Evolutionary conservation across 2,329 filamentous ascomycete species (phyloP), one percentile per base, ranked within the genome.

Genomic region (Rutstroemia sp.): DNA sequence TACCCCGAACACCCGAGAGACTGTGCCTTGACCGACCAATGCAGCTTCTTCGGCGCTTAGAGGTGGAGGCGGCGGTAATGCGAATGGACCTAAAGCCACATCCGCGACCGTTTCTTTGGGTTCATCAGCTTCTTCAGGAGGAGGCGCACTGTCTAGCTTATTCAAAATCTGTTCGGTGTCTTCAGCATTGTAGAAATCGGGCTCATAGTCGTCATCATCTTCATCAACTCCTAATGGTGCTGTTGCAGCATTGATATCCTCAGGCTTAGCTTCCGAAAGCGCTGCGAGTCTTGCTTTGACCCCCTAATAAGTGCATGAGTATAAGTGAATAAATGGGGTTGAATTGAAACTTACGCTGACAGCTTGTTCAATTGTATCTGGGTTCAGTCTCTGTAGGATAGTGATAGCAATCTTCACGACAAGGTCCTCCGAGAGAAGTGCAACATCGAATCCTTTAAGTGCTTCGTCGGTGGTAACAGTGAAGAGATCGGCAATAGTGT

Each of bases 141-240:
- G 74, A n/a, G 85, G 79, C 5, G 84, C 77, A 59, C 82, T 82
- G 67, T 92, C 88, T 14, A 90, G 77, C 68, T 88, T 88, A 70
- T 92, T 89, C 49, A 87, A 73, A 34, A 89, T 84, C 67, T 92
- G 88, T 65, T 91, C 87, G 1, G 82, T 82, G 62, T 89, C 84
- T 69, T 95, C 89, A 38, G 84, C 82, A 58, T 50, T 49, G 27
- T 86, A 83, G 63, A 90, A 91, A 67, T 95, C 88, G 0, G 92
- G 92, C 66, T 96, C 92, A 67, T 96, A 96, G 64, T 96, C 89
- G 62, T 95, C 90, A 19, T 96, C 92, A 44, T 95, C 91, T 8
- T 87, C 84, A 6, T 87, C 84, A 3, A 88, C 84, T 25, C 80
- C 82, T 2, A 86, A 70, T 1, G 80, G 80, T 14, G 80, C 76